Evolutionary conservation across 169 alveolate genomes (phyloP), one percentile per base, ranked within the genome.

Genomic region (Plasmodium vinckei): DNA sequence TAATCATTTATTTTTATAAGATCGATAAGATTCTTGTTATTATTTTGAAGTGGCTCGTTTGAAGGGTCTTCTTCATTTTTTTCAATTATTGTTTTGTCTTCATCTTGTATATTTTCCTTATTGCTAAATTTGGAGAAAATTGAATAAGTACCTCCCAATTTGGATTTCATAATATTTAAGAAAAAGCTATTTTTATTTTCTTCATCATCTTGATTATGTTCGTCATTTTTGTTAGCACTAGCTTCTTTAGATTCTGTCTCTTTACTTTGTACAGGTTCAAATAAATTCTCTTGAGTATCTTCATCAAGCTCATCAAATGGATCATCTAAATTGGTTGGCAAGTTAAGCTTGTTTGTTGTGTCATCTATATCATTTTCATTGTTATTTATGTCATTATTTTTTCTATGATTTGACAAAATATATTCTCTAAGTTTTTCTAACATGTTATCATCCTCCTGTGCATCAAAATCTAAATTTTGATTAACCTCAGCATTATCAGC

Each of bases 161-260:
- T 77, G 17, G 77, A 63, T 57, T 77, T 77, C 75, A 77, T 64
- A 2, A 77, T 12, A 15, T 64, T 63, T 42, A 77, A 17, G 44
- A 77, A 57, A 19, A 27, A 64, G 2, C 9, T 77, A 27, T 64
- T 77, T n/a, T 39, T 64, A 42, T 19, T 51, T 63, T 63, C 47
- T 19, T 64, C 77, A 15, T 54, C 88, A 47, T 49, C 61, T 6
- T 39, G 10, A 10, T 60, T 42, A 25, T 9, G 0, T 33, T n/a
- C 53, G 10, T n/a, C 1, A 1, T 63, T 10, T 6, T 63, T 13
- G 25, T 54, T 53, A 1, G 5, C 7, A 15, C 51, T 27, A 0
- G 15, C 17, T 10, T 61, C 7, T 0, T 61, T 15, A 19, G 59
- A 12, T 51, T 12, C 5, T 5, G 17, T n/a, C 9, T 13, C n/a